These are phyloP conservation scores for Alternaria hordeiaustralica DNA, from an alignment of 2,329 filamentous ascomycete genomes.

Conservation along the genomic window DNA sequence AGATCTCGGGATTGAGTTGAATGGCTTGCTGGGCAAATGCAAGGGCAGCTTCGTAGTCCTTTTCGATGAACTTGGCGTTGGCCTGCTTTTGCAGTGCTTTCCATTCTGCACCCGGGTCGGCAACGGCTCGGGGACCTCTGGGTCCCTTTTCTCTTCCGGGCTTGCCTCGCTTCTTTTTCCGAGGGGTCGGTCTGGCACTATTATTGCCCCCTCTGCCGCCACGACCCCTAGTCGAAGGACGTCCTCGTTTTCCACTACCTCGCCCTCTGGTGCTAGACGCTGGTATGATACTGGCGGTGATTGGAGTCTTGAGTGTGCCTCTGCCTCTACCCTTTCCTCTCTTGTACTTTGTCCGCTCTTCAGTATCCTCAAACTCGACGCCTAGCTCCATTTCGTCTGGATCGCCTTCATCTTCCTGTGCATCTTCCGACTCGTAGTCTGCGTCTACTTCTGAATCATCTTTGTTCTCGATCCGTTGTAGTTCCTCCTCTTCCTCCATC, in stretches of 20 bases:
- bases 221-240: slow-evolving; percentile 32
- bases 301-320: neutral
- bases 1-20: slow-evolving; percentile 65
- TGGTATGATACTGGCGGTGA: neutral
- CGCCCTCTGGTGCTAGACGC: slow-evolving; percentile 18
- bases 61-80: slow-evolving; percentile 70
- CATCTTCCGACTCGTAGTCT: slow-evolving; percentile 46
- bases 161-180: slow-evolving; percentile 28
- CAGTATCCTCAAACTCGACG: slow-evolving; percentile 37
- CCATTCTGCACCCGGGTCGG: slow-evolving; percentile 74
- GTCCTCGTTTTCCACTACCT: slow-evolving; percentile 34
- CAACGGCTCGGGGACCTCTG: slow-evolving; percentile 60
- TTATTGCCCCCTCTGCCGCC: slow-evolving; percentile 34
- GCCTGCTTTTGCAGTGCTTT: slow-evolving; percentile 71
- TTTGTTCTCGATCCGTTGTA: slow-evolving; percentile 34
- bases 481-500: slow-evolving; percentile 33
- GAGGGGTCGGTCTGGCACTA: slow-evolving; percentile 23
- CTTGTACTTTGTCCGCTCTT: slow-evolving; percentile 25
- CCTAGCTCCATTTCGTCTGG: slow-evolving; percentile 40
- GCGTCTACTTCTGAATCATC: slow-evolving; percentile 43
- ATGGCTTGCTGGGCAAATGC: slow-evolving; percentile 44
- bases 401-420: slow-evolving; percentile 39
- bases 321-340: slow-evolving; percentile 17
- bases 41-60: slow-evolving; percentile 61
- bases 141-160: slow-evolving; percentile 40